Conservation (phyloP, 2,329 filamentous ascomycete genomes). For the Pseudogymnoascus sp. region DNA sequence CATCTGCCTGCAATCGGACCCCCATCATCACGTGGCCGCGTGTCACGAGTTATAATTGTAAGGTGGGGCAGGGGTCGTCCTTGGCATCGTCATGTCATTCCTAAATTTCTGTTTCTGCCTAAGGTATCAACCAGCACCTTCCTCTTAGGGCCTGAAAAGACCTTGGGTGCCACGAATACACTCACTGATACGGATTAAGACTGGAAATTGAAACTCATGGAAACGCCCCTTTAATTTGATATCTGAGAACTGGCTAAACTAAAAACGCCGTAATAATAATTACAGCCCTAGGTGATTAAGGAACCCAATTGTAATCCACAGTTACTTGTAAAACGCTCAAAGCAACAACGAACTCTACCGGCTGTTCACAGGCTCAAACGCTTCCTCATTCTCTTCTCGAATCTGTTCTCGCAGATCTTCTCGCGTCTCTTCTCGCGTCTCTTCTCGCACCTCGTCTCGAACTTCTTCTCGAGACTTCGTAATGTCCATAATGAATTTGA, state of each 20-base stretch:
- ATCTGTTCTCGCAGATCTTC: not conserved
- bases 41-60: not conserved
- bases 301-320: not conserved
- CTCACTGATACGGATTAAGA: not conserved
- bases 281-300: not conserved
- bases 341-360: not conserved
- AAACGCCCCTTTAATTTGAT: not conserved
- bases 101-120: not conserved
- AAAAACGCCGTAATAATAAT: not conserved
- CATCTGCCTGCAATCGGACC: not conserved
- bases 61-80: not conserved
- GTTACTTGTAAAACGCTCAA: not conserved
- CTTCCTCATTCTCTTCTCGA: not conserved
- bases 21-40: not conserved
- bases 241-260: not conserved
- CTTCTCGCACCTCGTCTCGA: not conserved
- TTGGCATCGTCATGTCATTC: not conserved
- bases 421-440: not conserved
- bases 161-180: not conserved
- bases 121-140: not conserved
- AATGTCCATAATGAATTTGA: slow-evolving; percentile 82
- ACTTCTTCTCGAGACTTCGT: slow-evolving; percentile 84
- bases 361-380: not conserved
- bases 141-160: not conserved
- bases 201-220: not conserved